phyloP scores from a whole-genome alignment of 768 basidiomycete genomes.

The Cantharellus cinnabarinus region DNA sequence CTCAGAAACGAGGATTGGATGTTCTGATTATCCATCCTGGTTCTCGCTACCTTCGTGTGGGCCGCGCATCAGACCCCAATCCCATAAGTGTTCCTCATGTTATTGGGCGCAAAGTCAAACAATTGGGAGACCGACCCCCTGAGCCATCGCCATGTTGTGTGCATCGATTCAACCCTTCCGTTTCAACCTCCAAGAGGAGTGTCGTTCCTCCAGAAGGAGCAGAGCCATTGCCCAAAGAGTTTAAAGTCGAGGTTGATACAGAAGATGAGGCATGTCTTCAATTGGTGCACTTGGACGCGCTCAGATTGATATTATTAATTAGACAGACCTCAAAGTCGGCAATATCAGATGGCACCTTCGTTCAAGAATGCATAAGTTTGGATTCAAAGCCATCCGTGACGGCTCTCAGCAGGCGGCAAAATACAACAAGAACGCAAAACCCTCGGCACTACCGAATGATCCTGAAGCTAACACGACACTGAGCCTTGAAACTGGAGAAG shows the following conservation, averaged over 20 bases:
- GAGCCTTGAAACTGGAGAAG: conserved; percentile 26
- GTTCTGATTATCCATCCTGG: conserved; percentile 22
- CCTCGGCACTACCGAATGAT: conserved; percentile 66
- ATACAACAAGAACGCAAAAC: conserved; percentile 67
- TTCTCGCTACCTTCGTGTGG: conserved; percentile 18
- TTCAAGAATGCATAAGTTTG: conserved; percentile 24
- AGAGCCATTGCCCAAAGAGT: background rate
- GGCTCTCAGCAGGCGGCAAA: conserved; percentile 14
- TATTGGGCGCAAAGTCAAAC: conserved; percentile 6
- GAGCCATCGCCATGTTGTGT: background rate
- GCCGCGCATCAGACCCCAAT: conserved; percentile 16
- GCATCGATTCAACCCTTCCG: background rate
- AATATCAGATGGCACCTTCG: conserved; percentile 18
- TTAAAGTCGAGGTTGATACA: background rate
- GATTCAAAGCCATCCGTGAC: conserved; percentile 35
- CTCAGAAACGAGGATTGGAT: conserved; percentile 10
- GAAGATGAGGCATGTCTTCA: background rate
- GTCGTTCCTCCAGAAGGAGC: background rate
- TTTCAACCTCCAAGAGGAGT: background rate
- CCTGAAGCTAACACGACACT: conserved; percentile 67
- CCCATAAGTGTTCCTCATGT: conserved; percentile 11
- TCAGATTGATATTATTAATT: background rate
- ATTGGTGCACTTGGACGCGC: conserved; percentile 9
- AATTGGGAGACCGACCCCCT: background rate
- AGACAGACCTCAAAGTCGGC: conserved; percentile 64